phyloP scores from a whole-genome alignment of 129 eudicot genomes.

The Flaveria sonorensis region DNA sequence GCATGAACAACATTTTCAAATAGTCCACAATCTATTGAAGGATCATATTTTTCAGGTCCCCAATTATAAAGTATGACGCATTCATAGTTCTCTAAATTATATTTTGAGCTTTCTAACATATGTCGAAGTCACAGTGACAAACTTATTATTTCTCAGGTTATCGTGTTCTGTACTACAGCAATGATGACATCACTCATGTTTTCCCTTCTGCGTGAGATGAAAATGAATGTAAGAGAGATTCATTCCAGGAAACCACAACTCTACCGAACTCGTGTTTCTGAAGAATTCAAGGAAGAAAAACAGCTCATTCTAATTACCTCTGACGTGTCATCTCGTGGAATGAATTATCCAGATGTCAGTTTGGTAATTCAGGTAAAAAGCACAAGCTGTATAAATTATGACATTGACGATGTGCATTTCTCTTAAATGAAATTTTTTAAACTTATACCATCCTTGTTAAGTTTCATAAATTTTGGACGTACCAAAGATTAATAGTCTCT shows the following conservation, averaged over 20 bases:
- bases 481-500: neutral
- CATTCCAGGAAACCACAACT: conserved; percentile 82
- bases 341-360: conserved; percentile 63
- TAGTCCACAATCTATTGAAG: conserved; percentile 68
- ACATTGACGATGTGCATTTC: neutral
- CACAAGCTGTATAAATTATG: neutral
- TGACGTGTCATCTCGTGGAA: conserved; percentile 83
- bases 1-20: conserved; percentile 26
- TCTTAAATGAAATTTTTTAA: neutral
- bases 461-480: neutral
- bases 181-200: conserved; percentile 89
- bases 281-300: conserved; percentile 82
- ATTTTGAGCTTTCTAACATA: neutral
- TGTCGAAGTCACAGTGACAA: neutral
- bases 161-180: conserved; percentile 83
- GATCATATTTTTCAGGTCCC: conserved; percentile 60
- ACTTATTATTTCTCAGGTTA: conserved; percentile 49
- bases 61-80: conserved; percentile 65
- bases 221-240: conserved; percentile 76
- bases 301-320: conserved; percentile 66
- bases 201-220: conserved; percentile 74
- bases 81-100: conserved; percentile 2
- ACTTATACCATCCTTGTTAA: neutral
- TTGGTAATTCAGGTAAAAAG: conserved; percentile 78
- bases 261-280: conserved; percentile 65